Conservation (phyloP, 805 yeast species). For the Saccharomycopsis lassenensis region DNA sequence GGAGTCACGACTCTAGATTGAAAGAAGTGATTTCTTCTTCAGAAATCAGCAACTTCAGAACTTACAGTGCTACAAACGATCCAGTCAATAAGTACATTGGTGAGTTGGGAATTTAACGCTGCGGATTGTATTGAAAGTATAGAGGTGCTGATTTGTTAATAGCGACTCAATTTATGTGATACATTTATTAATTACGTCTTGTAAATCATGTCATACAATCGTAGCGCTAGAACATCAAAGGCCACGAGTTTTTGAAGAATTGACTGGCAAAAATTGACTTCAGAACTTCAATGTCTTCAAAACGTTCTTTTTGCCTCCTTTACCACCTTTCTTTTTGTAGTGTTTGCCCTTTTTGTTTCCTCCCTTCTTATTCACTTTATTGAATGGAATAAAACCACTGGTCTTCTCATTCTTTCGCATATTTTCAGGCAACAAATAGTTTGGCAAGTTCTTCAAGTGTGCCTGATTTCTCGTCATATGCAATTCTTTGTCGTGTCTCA, state of each 20-base stretch:
- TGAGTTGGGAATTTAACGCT: slow-evolving; percentile 15
- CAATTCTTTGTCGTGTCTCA: slow-evolving; percentile 85
- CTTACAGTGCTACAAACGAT: slow-evolving; percentile 42
- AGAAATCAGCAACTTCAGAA: slow-evolving; percentile 32
- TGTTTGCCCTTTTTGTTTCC: slow-evolving; percentile 22
- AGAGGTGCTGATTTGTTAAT: no score
- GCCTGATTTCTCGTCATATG: slow-evolving; percentile 74
- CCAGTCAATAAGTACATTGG: slow-evolving; percentile 43
- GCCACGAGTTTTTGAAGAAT: slow-evolving; percentile 6
- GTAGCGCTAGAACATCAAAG: no score
- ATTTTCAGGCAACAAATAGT: slow-evolving; percentile 74
- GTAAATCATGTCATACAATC: no score
- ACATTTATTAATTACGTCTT: not conserved
- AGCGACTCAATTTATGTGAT: no score
- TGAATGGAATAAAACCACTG: slow-evolving; percentile 65
- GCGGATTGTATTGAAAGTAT: no score
- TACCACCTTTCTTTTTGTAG: slow-evolving; percentile 18
- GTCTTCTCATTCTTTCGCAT: slow-evolving; percentile 47
- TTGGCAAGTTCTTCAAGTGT: slow-evolving; percentile 87
- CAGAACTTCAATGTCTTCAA: slow-evolving; percentile 49
- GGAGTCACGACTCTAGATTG: slow-evolving; percentile 48
- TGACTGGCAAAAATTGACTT: slow-evolving; percentile 22
- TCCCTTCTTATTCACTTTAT: slow-evolving; percentile 34
- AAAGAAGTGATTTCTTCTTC: slow-evolving; percentile 44
- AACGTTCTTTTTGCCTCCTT: slow-evolving; percentile 46